These are phyloP conservation scores for Colletotrichum lentis DNA, from an alignment of 2,329 filamentous ascomycete species.

Conservation along the genomic window DNA sequence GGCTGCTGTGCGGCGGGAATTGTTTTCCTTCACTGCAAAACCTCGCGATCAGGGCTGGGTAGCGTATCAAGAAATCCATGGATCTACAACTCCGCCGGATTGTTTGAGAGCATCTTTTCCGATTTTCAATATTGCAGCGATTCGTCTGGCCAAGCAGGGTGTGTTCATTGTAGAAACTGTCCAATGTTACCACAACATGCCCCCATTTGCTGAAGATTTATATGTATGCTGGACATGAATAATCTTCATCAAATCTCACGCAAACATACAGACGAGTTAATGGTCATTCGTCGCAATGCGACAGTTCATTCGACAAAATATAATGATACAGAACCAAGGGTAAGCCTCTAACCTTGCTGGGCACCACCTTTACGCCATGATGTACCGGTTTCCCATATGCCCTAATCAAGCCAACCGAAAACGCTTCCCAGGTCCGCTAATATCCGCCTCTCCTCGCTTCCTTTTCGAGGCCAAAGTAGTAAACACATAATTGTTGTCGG, in stretches of 20 bases:
- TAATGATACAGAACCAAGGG: slow-evolving; percentile 22
- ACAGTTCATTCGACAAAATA: slow-evolving; percentile 6
- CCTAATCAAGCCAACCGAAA: slow-evolving; percentile 30
- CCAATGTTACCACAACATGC: too few relatives aligned
- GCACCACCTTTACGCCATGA: slow-evolving; percentile 16
- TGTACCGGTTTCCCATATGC: slow-evolving; percentile 15
- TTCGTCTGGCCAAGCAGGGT: too few relatives aligned
- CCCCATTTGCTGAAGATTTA: too few relatives aligned
- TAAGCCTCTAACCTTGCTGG: neutral
- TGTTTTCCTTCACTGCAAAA: too few relatives aligned
- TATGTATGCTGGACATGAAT: too few relatives aligned
- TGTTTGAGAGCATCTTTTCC: too few relatives aligned
- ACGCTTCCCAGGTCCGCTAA: slow-evolving; percentile 26
- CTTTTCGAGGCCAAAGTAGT: slow-evolving; percentile 27
- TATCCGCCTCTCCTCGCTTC: slow-evolving; percentile 24
- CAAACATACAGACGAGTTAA: neutral
- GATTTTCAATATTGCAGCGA: too few relatives aligned
- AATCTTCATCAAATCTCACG: too few relatives aligned
- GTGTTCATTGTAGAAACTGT: too few relatives aligned
- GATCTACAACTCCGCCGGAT: too few relatives aligned
- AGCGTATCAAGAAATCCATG: too few relatives aligned
- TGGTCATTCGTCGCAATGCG: slow-evolving; percentile 16
- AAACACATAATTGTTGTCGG: slow-evolving; percentile 18
- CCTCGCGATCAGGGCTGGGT: too few relatives aligned
- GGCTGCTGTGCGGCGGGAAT: neutral